Percentiles rank a stretch among this genome's conserved stretches.
phyloP scores from a whole-genome alignment of 345 rosid genomes.

The Aurinia saxatilis region DNA sequence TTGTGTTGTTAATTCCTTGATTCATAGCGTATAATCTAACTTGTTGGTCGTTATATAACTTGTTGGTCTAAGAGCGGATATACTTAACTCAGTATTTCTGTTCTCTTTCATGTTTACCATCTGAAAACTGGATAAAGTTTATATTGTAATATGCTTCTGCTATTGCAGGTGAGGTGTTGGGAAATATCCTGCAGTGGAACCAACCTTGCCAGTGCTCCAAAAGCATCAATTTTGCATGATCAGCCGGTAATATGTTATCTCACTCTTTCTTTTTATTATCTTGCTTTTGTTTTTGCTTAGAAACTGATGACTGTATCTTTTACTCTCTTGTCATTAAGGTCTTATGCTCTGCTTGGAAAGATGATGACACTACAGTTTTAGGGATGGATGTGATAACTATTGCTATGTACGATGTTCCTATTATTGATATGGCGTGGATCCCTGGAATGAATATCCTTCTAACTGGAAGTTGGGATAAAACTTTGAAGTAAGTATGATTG shows the following conservation, averaged over 20 bases:
- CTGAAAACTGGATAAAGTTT: not conserved
- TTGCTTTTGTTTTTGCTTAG: not conserved
- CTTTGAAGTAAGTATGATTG: constrained; percentile 49
- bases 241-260: constrained; percentile 65
- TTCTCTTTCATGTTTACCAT: not conserved
- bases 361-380: constrained; percentile 93
- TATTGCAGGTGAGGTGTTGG: constrained; percentile 89
- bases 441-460: constrained; percentile 83
- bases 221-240: constrained; percentile 77
- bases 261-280: not conserved
- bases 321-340: constrained; percentile 44
- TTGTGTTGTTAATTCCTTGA: not conserved
- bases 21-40: too few relatives aligned
- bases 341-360: constrained; percentile 94
- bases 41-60: too few relatives aligned
- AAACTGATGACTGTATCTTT: not conserved
- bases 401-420: constrained; percentile 90
- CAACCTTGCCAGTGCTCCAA: constrained; percentile 50
- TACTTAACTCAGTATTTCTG: not conserved
- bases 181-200: constrained; percentile 62
- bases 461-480: constrained; percentile 94
- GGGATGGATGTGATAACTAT: constrained; percentile 94
- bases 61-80: not conserved
- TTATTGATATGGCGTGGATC: constrained; percentile 84
- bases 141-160: not conserved